A percentile compares a stretch with the other conserved stretches of the same genome.
phyloP scores from a whole-genome alignment of 2,329 filamentous ascomycete genomes.

The Cladorrhinum sp. region DNA sequence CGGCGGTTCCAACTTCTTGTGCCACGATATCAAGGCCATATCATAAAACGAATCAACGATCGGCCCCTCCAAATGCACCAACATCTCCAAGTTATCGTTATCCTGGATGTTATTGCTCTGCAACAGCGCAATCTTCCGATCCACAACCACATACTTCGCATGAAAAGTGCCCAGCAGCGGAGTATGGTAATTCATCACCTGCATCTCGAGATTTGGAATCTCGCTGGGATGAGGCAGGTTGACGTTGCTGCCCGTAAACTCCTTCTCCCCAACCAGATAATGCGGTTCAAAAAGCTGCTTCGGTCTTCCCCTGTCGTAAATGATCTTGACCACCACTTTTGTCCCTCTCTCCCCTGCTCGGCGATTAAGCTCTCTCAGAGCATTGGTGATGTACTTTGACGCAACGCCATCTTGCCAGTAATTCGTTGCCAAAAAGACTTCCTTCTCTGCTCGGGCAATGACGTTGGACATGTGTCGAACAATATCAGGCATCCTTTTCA shows the following conservation, averaged over 20 bases:
- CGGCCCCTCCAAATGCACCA: slow-evolving; percentile 70
- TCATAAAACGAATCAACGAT: slow-evolving; percentile 77
- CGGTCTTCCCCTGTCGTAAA: slow-evolving; percentile 69
- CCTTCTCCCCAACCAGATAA: slow-evolving; percentile 53
- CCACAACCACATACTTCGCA: slow-evolving; percentile 73
- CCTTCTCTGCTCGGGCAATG: slow-evolving; percentile 68
- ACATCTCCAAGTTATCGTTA: slow-evolving; percentile 80
- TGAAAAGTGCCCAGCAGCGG: slow-evolving; percentile 73
- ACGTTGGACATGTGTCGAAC: slow-evolving; percentile 72
- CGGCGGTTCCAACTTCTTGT: slow-evolving; percentile 57
- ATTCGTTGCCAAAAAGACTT: slow-evolving; percentile 73
- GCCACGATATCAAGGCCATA: slow-evolving; percentile 69
- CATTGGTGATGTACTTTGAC: slow-evolving; percentile 64
- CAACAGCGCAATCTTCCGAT: slow-evolving; percentile 65
- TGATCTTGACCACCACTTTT: slow-evolving; percentile 66
- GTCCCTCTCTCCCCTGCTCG: slow-evolving; percentile 57
- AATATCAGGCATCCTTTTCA: slow-evolving; percentile 59
- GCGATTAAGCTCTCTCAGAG: slow-evolving; percentile 64
- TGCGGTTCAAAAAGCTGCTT: slow-evolving; percentile 66
- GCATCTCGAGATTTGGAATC: slow-evolving; percentile 67
- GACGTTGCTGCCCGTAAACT: slow-evolving; percentile 57
- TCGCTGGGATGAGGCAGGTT: slow-evolving; percentile 60
- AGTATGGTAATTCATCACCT: slow-evolving; percentile 71
- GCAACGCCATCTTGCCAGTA: slow-evolving; percentile 71
- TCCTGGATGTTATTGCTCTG: slow-evolving; percentile 79